Percentiles rank a stretch among this genome's conserved stretches.
phyloP scores from a whole-genome alignment of 306 rosid species.

The Dryas octopetala region DNA sequence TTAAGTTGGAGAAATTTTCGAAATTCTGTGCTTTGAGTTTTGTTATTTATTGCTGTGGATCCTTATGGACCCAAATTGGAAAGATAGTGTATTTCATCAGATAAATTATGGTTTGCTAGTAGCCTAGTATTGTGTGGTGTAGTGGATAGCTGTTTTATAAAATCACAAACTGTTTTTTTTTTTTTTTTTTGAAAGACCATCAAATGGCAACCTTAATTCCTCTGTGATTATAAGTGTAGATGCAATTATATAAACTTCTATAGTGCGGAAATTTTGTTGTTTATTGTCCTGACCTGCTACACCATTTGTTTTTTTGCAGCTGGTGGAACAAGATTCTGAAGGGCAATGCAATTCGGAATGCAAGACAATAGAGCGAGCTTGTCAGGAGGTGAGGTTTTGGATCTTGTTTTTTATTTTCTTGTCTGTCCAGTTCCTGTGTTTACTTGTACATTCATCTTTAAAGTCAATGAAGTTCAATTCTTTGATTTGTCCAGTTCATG shows the following conservation, averaged over 20 bases:
- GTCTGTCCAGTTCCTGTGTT: not conserved
- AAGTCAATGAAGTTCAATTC: not conserved
- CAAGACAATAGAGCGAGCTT: conserved; percentile 90
- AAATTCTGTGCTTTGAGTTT: conserved; percentile 11
- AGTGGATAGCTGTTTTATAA: not conserved
- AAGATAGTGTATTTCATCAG: not conserved
- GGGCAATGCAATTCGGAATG: conserved; percentile 98
- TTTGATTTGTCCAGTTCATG: not conserved
- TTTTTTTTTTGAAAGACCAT: no score
- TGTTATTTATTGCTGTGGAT: conserved; percentile 9
- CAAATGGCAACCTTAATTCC: not conserved
- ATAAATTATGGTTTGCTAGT: not conserved
- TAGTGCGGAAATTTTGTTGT: not conserved
- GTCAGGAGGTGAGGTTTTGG: conserved; percentile 65
- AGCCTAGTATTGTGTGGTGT: not conserved
- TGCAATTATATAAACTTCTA: not conserved
- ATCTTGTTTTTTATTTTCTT: conserved; percentile 1
- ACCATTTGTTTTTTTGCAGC: conserved; percentile 43
- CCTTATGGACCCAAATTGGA: not conserved
- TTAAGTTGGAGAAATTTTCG: not conserved
- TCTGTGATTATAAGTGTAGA: not conserved
- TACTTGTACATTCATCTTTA: not conserved
- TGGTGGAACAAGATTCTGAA: conserved; percentile 86
- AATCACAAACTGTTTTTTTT: no score
- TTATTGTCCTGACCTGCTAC: conserved; percentile 2